These are phyloP conservation scores for Chrysanthemum seticuspe DNA, from an alignment of 129 eudicot genomes.

Conservation along the genomic window DNA sequence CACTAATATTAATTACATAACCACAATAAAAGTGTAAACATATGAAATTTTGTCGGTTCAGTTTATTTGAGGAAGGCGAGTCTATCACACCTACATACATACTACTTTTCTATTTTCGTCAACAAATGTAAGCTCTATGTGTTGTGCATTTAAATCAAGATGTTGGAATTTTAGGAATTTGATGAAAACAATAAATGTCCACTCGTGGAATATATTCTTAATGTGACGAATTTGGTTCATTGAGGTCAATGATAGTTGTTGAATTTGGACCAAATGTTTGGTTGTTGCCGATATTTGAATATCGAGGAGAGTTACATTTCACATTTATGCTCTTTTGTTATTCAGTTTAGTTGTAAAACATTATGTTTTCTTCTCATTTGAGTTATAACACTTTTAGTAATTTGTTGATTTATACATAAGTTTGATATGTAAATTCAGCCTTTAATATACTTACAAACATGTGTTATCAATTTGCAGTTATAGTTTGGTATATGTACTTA, in stretches of 20 bases:
- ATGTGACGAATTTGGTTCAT: constrained; percentile 12
- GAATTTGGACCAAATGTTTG: constrained; percentile 26
- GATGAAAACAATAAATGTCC: constrained; percentile 8
- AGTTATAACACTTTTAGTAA: background rate
- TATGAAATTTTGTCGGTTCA: too few species aligned
- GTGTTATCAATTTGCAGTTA: too few species aligned
- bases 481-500: too few species aligned
- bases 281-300: constrained; percentile 19
- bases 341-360: background rate
- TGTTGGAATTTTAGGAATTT: constrained; percentile 2
- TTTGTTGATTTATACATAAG: too few species aligned
- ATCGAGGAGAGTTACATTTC: constrained; percentile 23
- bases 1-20: too few species aligned
- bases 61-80: too few species aligned
- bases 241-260: constrained; percentile 16
- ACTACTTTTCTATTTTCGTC: background rate
- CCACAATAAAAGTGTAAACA: too few species aligned
- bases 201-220: constrained; percentile 20
- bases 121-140: background rate
- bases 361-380: constrained; percentile 2
- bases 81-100: too few species aligned
- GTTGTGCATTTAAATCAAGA: constrained; percentile 18
- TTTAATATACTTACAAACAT: too few species aligned
- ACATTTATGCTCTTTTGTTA: background rate
- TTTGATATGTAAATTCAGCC: too few species aligned